phyloP scores from a whole-genome alignment of 2,329 filamentous ascomycete species.

The Paecilomyces dactylethromorphus region DNA sequence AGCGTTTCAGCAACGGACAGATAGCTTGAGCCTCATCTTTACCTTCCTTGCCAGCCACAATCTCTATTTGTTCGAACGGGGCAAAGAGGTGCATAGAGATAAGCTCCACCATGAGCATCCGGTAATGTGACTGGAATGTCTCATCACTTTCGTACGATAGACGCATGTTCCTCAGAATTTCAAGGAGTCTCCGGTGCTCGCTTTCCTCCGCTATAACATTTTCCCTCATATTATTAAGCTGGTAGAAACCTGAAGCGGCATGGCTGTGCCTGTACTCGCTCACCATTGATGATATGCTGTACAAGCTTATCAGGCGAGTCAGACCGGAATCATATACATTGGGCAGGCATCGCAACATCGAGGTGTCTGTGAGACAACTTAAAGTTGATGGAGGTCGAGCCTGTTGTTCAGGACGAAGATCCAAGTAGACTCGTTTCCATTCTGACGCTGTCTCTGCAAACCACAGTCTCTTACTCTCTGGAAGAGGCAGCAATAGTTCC shows the following conservation, averaged over 20 bases:
- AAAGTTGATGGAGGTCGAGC: not conserved
- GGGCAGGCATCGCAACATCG: not conserved
- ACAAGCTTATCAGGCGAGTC: not conserved
- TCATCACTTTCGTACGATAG: not conserved
- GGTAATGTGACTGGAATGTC: not conserved
- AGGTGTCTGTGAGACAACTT: not conserved
- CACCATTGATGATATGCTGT: not conserved
- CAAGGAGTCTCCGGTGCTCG: not conserved
- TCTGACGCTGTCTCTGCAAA: not conserved
- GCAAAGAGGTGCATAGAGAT: not conserved
- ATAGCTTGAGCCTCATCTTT: not conserved
- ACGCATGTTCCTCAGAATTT: not conserved
- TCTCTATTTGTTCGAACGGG: not conserved
- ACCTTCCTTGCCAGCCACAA: not conserved
- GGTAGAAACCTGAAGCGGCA: not conserved
- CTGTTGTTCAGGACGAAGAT: not conserved
- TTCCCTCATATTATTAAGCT: not conserved
- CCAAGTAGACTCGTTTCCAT: not conserved
- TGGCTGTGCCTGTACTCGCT: not conserved
- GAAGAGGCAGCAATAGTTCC: not conserved
- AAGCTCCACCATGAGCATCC: not conserved
- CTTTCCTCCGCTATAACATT: not conserved
- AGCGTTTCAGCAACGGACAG: not conserved
- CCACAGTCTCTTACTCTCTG: not conserved
- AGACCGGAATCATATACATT: not conserved